Percentiles rank a stretch among this genome's conserved stretches.
Evolutionary conservation across 1,284 basidiomycete genomes (phyloP).

Genomic region (Ustilago trichophora): DNA sequence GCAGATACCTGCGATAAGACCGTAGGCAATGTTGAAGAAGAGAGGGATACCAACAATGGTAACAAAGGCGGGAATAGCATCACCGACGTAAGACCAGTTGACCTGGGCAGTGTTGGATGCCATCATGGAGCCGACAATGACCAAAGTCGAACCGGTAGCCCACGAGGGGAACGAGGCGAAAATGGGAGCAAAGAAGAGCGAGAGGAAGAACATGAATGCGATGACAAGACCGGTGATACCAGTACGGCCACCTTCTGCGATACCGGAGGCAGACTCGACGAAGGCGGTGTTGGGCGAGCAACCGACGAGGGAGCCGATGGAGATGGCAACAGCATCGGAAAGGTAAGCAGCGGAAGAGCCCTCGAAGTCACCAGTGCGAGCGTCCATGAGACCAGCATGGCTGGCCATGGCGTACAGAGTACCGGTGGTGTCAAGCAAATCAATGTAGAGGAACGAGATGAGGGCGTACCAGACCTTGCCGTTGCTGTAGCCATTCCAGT

Average conservation of each 20-base stretch:
- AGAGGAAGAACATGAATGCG: slow-evolving; percentile 82
- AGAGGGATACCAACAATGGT: slow-evolving; percentile 53
- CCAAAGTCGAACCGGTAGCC: slow-evolving; percentile 86
- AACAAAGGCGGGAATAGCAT: slow-evolving; percentile 74
- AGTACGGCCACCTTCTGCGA: slow-evolving; percentile 83
- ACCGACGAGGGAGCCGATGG: slow-evolving; percentile 82
- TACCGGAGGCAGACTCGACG: slow-evolving; percentile 75
- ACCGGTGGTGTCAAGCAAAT: slow-evolving; percentile 71
- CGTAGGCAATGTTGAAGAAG: slow-evolving; percentile 80
- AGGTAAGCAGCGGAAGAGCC: slow-evolving; percentile 79
- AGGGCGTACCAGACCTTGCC: slow-evolving; percentile 87
- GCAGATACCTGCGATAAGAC: slow-evolving; percentile 81
- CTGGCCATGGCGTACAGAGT: slow-evolving; percentile 91
- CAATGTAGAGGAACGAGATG: slow-evolving; percentile 84
- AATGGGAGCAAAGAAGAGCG: slow-evolving; percentile 87
- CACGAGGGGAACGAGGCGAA: slow-evolving; percentile 86
- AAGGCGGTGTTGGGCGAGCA: slow-evolving; percentile 88
- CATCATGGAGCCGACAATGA: slow-evolving; percentile 89
- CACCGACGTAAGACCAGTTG: slow-evolving; percentile 86
- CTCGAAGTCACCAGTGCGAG: slow-evolving; percentile 86
- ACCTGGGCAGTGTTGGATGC: slow-evolving; percentile 84
- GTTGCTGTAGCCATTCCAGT: slow-evolving; percentile 71
- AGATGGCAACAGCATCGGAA: slow-evolving; percentile 79
- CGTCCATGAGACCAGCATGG: slow-evolving; percentile 86
- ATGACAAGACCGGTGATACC: slow-evolving; percentile 82